Evolutionary conservation across 176 grass and related monocot genomes (phyloP).

Genomic region (Phyllostachys edulis): DNA sequence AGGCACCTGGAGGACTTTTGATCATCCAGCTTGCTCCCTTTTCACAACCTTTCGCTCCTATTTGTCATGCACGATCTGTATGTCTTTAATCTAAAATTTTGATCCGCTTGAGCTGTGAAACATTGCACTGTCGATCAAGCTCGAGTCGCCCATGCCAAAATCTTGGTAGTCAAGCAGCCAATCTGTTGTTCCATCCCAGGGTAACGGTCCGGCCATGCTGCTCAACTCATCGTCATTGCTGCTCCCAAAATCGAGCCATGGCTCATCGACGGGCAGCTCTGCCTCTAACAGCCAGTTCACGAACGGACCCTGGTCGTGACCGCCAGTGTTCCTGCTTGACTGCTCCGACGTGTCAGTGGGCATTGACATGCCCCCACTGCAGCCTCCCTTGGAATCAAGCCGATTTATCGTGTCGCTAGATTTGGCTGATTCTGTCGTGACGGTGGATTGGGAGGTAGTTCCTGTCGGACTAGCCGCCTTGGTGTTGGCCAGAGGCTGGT

Average conservation of each 20-base stretch:
- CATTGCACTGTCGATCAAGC: not conserved
- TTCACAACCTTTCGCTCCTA: not conserved
- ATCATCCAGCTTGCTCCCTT: not conserved
- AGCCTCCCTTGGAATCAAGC: constrained; percentile 3
- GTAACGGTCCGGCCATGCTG: not conserved
- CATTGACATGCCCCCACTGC: not conserved
- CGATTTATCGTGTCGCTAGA: not conserved
- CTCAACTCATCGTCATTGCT: constrained; percentile 8
- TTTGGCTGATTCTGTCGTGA: constrained; percentile 25
- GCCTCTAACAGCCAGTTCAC: constrained; percentile 46
- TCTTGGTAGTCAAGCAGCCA: constrained; percentile 86
- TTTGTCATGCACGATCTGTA: not conserved
- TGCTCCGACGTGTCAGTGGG: constrained; percentile 24
- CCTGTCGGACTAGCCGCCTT: not conserved
- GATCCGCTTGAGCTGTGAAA: constrained; percentile 25
- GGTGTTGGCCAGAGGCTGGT: constrained; percentile 39
- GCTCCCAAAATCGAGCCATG: constrained; percentile 40
- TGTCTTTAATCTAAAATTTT: constrained; percentile 7
- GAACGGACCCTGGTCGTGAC: constrained; percentile 17
- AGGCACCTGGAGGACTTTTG: not conserved
- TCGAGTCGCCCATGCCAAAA: constrained; percentile 29
- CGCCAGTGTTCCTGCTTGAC: not conserved
- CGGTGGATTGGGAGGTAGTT: not conserved
- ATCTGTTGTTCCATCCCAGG: constrained; percentile 44
- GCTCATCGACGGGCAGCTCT: constrained; percentile 47